Percentiles rank a stretch among this genome's conserved stretches.
These are phyloP conservation scores for Fusarium udum DNA, from an alignment of 2,329 filamentous ascomycete species.

Conservation along the genomic window DNA sequence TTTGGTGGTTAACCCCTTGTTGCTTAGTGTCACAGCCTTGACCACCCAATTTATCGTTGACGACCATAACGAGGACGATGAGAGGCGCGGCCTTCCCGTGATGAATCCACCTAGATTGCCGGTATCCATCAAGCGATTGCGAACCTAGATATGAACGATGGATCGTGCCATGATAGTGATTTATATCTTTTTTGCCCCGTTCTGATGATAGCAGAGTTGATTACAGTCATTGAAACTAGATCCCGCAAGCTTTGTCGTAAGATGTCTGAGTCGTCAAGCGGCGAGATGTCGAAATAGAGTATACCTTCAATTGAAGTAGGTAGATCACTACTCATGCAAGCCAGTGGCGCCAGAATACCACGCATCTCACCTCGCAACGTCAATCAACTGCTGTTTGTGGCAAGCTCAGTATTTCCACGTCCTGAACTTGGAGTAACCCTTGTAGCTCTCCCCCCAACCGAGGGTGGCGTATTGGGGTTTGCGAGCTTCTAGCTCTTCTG, in stretches of 20 bases:
- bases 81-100: neutral
- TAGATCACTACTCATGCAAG: neutral
- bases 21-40: neutral
- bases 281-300: neutral
- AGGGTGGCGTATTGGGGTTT: neutral
- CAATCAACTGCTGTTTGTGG: neutral
- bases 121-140: neutral
- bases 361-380: neutral
- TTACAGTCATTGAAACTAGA: neutral
- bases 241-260: neutral
- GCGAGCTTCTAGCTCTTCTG: neutral
- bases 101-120: neutral
- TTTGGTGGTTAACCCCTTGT: neutral
- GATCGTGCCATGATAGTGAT: neutral
- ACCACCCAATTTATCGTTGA: neutral
- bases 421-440: neutral
- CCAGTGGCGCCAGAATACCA: neutral
- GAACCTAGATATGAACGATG: neutral
- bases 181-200: neutral
- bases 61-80: neutral
- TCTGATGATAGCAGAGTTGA: neutral
- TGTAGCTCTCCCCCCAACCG: neutral
- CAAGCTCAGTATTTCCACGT: neutral
- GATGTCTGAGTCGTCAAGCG: neutral
- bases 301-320: neutral